A percentile compares a stretch with the other conserved stretches of the same genome.
phyloP scores from a whole-genome alignment of 768 basidiomycete species.

The Xerocomus brunneocitrinus region DNA sequence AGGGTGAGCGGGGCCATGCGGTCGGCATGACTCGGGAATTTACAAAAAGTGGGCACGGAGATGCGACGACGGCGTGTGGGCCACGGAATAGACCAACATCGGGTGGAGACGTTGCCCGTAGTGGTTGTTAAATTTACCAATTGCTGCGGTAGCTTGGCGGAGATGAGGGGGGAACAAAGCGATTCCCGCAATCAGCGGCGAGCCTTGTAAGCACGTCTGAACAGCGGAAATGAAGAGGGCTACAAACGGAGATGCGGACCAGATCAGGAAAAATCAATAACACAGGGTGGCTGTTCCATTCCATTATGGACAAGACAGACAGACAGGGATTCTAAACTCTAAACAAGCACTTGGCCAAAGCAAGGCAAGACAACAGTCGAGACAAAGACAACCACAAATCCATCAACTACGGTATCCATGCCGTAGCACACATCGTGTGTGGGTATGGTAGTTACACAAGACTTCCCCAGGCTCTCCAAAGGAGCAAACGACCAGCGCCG shows the following conservation, averaged over 20 bases:
- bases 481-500: constrained; percentile 21
- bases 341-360: constrained; percentile 33
- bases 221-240: neutral
- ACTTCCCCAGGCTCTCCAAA: constrained; percentile 25
- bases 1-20: constrained; percentile 29
- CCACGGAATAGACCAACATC: neutral
- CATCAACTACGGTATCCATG: constrained; percentile 29
- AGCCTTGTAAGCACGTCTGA: constrained; percentile 5
- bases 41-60: neutral
- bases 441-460: constrained; percentile 3
- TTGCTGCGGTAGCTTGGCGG: constrained; percentile 14
- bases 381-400: constrained; percentile 9
- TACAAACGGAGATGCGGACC: constrained; percentile 2
- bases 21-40: neutral
- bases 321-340: constrained; percentile 9
- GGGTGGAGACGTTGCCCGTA: constrained; percentile 4
- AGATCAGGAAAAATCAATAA: neutral
- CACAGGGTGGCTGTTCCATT: neutral
- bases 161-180: constrained; percentile 6
- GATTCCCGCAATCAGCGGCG: constrained; percentile 8
- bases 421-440: constrained; percentile 25
- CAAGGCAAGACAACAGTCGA: constrained; percentile 22
- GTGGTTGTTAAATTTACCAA: constrained; percentile 5
- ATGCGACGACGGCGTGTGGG: neutral
- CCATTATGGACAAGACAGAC: constrained; percentile 9